Evolutionary conservation across 2,329 filamentous ascomycete genomes (phyloP).

Genomic region (Geosmithia putterillii): DNA sequence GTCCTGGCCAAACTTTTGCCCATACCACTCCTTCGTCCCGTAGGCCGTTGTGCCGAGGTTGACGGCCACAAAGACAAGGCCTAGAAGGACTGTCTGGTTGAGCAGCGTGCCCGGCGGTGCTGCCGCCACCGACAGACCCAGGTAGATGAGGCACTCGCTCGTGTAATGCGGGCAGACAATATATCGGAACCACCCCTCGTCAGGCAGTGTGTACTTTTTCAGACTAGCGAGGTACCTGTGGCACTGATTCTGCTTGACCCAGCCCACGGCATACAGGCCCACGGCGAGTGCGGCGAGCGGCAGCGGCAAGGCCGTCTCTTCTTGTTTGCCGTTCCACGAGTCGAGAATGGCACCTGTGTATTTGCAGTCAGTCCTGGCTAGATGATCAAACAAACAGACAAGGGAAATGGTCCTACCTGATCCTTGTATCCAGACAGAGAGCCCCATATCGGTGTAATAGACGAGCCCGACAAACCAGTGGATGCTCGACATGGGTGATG

Average conservation of each 20-base stretch:
- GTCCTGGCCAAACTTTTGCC: conserved; percentile 56
- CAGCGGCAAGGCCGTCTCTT: background rate
- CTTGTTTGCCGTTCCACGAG: conserved; percentile 12
- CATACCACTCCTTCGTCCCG: conserved; percentile 71
- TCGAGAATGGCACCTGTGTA: conserved; percentile 17
- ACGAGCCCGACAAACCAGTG: conserved; percentile 70
- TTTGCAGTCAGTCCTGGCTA: background rate
- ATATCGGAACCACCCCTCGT: conserved; percentile 56
- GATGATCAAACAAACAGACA: background rate
- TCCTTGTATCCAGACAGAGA: conserved; percentile 79
- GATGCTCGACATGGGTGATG: conserved; percentile 71
- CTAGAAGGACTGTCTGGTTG: conserved; percentile 64
- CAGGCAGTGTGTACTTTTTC: conserved; percentile 73
- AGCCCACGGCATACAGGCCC: conserved; percentile 56
- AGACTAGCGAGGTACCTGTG: conserved; percentile 59
- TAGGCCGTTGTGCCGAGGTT: conserved; percentile 76
- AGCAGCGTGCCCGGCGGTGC: conserved; percentile 53
- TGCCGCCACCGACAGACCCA: conserved; percentile 60
- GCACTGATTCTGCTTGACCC: conserved; percentile 60
- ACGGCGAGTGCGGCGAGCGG: conserved; percentile 27
- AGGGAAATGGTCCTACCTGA: conserved; percentile 38
- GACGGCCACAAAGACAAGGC: conserved; percentile 57
- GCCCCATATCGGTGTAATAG: conserved; percentile 63
- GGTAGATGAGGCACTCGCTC: conserved; percentile 75
- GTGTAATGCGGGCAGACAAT: conserved; percentile 85